Conservation (phyloP, 768 basidiomycete genomes). For the Mycena rebaudengoi region DNA sequence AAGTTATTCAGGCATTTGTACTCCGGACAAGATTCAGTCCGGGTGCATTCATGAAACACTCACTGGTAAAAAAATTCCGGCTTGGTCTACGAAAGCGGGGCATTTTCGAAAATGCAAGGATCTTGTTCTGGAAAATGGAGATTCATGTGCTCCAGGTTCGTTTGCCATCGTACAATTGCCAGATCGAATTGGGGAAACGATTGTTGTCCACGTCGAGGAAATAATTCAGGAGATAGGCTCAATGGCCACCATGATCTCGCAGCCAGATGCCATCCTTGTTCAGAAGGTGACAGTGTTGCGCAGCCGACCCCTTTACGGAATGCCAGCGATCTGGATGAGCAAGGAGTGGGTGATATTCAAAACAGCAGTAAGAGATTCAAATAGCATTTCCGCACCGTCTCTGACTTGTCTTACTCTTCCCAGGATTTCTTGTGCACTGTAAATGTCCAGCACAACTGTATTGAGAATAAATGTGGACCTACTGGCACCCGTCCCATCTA, state of each 20-base stretch:
- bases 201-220: background rate
- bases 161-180: background rate
- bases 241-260: background rate
- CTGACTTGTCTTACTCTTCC: no score
- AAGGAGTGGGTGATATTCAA: no score
- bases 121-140: background rate
- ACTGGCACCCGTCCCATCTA: constrained; percentile 10
- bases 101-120: background rate
- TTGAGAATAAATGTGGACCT: constrained; percentile 21
- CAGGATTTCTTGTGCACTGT: constrained; percentile 35
- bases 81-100: background rate
- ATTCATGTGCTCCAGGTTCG: background rate
- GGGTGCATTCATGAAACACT: background rate
- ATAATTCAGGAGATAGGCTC: constrained; percentile 1
- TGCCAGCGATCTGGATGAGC: no score
- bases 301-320: background rate
- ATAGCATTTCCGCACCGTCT: no score
- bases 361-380: no score
- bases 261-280: background rate
- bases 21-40: background rate
- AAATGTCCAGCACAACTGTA: constrained; percentile 37
- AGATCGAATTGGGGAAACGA: background rate
- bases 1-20: constrained; percentile 4
- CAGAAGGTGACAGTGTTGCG: background rate
- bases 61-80: background rate